A percentile compares a stretch with the other conserved stretches of the same genome.
phyloP scores from a whole-genome alignment of 129 eudicot genomes.

The Solidago caesia region DNA sequence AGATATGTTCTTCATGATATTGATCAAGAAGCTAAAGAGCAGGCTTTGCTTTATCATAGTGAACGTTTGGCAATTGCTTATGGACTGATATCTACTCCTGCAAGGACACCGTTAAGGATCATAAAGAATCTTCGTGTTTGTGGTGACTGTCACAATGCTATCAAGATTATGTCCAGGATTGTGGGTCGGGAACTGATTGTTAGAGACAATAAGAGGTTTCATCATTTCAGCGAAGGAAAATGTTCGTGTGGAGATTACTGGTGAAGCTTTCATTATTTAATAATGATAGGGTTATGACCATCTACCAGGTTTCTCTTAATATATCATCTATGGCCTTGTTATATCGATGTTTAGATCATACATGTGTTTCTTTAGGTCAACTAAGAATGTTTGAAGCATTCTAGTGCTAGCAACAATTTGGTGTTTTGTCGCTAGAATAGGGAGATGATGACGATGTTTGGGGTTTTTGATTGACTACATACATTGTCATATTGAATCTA shows the following conservation, averaged over 20 bases:
- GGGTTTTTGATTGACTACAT: background rate
- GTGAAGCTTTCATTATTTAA: background rate
- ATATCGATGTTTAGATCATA: background rate
- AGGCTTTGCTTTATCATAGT: constrained; percentile 40
- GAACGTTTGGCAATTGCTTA: constrained; percentile 40
- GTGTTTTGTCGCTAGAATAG: constrained; percentile 17
- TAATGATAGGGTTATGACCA: background rate
- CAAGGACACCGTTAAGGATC: constrained; percentile 38
- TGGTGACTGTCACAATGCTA: constrained; percentile 44
- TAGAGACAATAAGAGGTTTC: constrained; percentile 40
- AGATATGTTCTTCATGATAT: constrained; percentile 45
- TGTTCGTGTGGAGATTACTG: constrained; percentile 45
- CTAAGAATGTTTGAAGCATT: constrained; percentile 13
- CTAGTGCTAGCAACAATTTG: constrained; percentile 3
- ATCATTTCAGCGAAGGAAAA: constrained; percentile 44
- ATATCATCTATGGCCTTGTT: background rate
- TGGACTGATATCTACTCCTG: constrained; percentile 42
- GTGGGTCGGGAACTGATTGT: constrained; percentile 41
- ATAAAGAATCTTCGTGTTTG: constrained; percentile 47
- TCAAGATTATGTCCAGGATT: constrained; percentile 39
- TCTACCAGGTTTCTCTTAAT: background rate
- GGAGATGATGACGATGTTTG: background rate
- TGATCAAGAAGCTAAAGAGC: constrained; percentile 50
- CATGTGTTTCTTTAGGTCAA: background rate
- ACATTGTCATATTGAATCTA: background rate